Percentiles rank a stretch among this genome's conserved stretches.
These are phyloP conservation scores for Tubosaeta brunneosetosa DNA, from an alignment of 768 basidiomycete genomes.

Conservation along the genomic window DNA sequence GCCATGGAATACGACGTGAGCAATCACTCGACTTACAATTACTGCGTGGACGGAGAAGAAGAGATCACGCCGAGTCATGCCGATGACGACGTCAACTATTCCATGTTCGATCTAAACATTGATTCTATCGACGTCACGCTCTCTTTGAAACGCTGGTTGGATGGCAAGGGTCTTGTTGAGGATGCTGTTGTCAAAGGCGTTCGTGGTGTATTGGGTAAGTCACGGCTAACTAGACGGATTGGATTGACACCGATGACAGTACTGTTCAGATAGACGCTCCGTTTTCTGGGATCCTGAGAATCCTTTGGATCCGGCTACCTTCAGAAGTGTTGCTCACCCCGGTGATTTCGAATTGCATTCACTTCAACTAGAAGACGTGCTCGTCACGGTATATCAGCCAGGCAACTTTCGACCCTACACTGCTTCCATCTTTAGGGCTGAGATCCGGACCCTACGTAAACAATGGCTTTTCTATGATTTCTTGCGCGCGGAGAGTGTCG, in stretches of 20 bases:
- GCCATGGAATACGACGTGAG: conserved; percentile 74
- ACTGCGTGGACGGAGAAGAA: conserved; percentile 58
- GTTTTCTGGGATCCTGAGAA: conserved; percentile 83
- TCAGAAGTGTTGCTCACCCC: conserved; percentile 64
- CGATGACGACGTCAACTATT: conserved; percentile 66
- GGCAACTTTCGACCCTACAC: conserved; percentile 88
- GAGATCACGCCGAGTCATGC: conserved; percentile 25
- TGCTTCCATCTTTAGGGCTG: conserved; percentile 90
- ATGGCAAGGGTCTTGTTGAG: conserved; percentile 89
- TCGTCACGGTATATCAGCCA: conserved; percentile 94
- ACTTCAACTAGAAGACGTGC: conserved; percentile 85
- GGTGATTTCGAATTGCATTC: conserved; percentile 93
- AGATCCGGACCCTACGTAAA: conserved; percentile 78
- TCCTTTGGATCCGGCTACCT: conserved; percentile 73
- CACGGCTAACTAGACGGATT: not conserved
- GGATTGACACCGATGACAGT: not conserved
- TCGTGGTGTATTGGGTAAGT: conserved; percentile 82
- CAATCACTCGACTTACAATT: conserved; percentile 69
- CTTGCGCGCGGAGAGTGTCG: conserved; percentile 83
- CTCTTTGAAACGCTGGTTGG: conserved; percentile 87
- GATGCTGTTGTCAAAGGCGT: conserved; percentile 93
- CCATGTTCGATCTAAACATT: conserved; percentile 89
- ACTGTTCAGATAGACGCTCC: conserved; percentile 69
- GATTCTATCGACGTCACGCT: conserved; percentile 95
- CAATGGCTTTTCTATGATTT: conserved; percentile 97